Evolutionary conservation across 495 filamentous ascomycete genomes (phyloP).

Genomic region (Talaromyces proteolyticus): DNA sequence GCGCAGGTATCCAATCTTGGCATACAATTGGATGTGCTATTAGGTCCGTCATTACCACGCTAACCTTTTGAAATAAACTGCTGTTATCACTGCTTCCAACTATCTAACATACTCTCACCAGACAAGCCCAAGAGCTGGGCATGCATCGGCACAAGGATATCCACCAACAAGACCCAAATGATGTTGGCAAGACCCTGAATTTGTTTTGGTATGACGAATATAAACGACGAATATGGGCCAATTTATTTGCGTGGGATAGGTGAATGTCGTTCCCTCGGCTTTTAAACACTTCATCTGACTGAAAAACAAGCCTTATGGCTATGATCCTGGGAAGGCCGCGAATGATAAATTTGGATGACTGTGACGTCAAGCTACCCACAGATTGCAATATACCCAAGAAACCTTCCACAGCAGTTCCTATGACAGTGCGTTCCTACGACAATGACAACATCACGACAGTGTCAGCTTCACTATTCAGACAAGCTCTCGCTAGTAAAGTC

Average conservation of each 20-base stretch:
- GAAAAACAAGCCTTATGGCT: slow-evolving; percentile 8
- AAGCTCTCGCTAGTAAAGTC: neutral
- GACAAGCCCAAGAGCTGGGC: neutral
- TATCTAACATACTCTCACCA: neutral
- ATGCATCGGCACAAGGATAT: neutral
- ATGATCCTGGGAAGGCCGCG: slow-evolving; percentile 9
- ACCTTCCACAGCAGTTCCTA: slow-evolving; percentile 12
- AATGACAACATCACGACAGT: neutral
- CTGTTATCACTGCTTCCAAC: neutral
- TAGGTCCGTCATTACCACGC: too few relatives aligned
- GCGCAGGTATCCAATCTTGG: slow-evolving; percentile 7
- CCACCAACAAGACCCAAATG: neutral
- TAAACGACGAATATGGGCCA: slow-evolving; percentile 9
- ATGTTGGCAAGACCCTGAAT: slow-evolving; percentile 6
- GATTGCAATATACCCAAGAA: slow-evolving; percentile 7
- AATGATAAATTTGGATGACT: slow-evolving; percentile 8
- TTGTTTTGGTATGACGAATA: slow-evolving; percentile 10
- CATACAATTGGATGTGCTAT: slow-evolving; percentile 9
- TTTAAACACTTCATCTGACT: slow-evolving; percentile 2
- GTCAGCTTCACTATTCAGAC: neutral
- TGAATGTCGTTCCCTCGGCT: neutral
- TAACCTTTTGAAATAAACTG: neutral
- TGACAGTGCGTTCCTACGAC: neutral
- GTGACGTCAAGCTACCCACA: slow-evolving; percentile 4
- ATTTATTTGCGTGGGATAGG: slow-evolving; percentile 11